Base-by-base conservation (phyloP, 2,329 filamentous ascomycete genomes). In the Ophiostoma piceae region DNA sequence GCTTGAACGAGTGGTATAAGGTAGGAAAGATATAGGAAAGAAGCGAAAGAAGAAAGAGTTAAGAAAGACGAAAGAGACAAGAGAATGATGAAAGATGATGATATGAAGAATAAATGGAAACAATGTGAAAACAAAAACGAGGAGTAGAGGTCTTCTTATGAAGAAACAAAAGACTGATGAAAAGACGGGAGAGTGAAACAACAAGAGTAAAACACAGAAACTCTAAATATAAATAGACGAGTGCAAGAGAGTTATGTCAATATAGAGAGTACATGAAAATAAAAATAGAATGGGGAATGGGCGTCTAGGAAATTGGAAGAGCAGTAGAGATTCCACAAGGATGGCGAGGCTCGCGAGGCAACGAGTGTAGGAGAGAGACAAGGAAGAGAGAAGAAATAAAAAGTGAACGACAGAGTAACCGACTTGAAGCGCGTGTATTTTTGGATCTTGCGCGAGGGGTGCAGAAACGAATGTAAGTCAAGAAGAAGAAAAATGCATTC, bases 141-240 rank as follows among this genome's bases (percentile, higher is more conserved):
- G 4, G 19, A 65, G 62, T 22, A 9, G 62, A 37, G 29, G 32
- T 26, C 57, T 32, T 62, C 57, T 62, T 39, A 65, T 22, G 19
- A 22, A 9, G 5, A 37, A 64, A n/a, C 26, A 37, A 37, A 16
- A 64, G 9, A 37, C 1, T 9, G 3, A 41, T 65, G 60, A 71
- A 70, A 73, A 75, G 76, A 76, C 77, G n/a, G 22, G n/a, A 78
- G 78, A 77, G 76, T 73, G 77, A 75, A 74, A 64, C 26, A 47
- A 47, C n/a, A n/a, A 62, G 64, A 66, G 65, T 57, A 66, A 69
- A 57, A 65, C 60, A 29, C 16, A 64, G 65, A 64, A 68, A 32
- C 51, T 57, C n/a, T 57, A 66, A 29, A 47, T 9, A 65, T 37
- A 47, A 66, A 64, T 37, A 64, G 37, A 67, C 39, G 39, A 64